Percentiles rank a stretch among this genome's conserved stretches.
phyloP scores from a whole-genome alignment of 2,329 filamentous ascomycete genomes.

The Gnomoniopsis sp. region DNA sequence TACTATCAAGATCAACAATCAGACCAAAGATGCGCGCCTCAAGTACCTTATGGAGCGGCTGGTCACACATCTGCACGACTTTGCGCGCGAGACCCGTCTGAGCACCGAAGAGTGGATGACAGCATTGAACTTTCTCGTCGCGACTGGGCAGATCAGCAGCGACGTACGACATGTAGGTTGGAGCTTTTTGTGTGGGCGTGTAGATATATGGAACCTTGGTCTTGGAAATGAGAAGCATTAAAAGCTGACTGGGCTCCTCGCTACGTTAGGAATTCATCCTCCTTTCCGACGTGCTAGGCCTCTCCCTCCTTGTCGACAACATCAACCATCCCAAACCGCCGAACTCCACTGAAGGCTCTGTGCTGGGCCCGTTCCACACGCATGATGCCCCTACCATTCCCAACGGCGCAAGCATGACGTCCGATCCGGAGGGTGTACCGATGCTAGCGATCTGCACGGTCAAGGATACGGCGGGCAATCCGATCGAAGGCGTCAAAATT shows the following conservation, averaged over 20 bases:
- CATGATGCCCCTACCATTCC: conserved; percentile 63
- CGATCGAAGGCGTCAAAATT: conserved; percentile 64
- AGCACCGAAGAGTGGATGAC: conserved; percentile 77
- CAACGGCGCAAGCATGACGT: conserved; percentile 61
- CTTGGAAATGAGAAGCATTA: neutral
- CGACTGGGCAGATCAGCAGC: conserved; percentile 69
- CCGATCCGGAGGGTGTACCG: conserved; percentile 65
- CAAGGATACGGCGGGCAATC: conserved; percentile 59
- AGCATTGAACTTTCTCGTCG: conserved; percentile 67
- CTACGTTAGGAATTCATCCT: conserved; percentile 69
- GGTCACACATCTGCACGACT: conserved; percentile 77
- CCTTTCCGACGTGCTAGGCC: conserved; percentile 73
- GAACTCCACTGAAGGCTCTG: conserved; percentile 69
- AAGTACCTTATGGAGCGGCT: conserved; percentile 71
- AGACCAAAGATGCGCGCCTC: conserved; percentile 60
- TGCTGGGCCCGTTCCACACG: conserved; percentile 80
- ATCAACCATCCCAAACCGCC: conserved; percentile 81
- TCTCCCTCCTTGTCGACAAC: conserved; percentile 75
- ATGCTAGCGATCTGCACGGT: conserved; percentile 73
- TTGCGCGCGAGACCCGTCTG: conserved; percentile 73
- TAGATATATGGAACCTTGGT: neutral
- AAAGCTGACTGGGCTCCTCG: neutral
- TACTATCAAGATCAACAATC: conserved; percentile 70
- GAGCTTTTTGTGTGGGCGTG: neutral
- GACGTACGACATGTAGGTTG: conserved; percentile 66